These are phyloP conservation scores for Zychaea mexicana DNA, from an alignment of 371 early-diverging fungal species.

Conservation along the genomic window DNA sequence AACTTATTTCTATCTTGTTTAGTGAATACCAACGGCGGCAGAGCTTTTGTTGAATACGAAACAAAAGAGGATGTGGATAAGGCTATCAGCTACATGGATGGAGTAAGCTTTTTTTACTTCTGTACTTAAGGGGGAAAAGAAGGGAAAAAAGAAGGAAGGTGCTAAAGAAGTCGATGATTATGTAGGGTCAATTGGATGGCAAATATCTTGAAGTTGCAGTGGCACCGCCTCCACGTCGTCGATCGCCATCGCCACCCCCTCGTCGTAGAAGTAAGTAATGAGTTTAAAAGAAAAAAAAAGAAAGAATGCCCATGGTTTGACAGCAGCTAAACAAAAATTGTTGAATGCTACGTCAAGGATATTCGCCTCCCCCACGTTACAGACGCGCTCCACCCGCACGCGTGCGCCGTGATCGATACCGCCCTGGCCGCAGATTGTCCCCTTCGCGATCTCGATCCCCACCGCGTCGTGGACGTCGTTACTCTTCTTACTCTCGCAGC, in stretches of 20 bases:
- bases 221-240: constrained; percentile 37
- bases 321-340: not conserved
- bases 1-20: too few relatives aligned
- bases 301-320: not conserved
- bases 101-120: constrained; percentile 26
- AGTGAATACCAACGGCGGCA: constrained; percentile 58
- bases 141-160: not conserved
- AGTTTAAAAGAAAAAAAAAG: not conserved
- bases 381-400: constrained; percentile 19
- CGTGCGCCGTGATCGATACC: constrained; percentile 15
- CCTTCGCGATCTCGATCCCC: constrained; percentile 43
- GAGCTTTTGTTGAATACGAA: constrained; percentile 58
- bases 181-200: constrained; percentile 61
- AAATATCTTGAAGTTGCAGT: constrained; percentile 30
- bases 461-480: constrained; percentile 24
- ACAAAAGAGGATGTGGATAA: constrained; percentile 54
- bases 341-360: too few relatives aligned
- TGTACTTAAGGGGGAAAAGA: too few relatives aligned
- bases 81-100: constrained; percentile 60
- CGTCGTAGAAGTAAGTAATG: constrained; percentile 29
- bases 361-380: constrained; percentile 30
- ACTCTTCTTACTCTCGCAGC: constrained; percentile 28
- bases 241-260: constrained; percentile 28
- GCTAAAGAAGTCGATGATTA: not conserved
- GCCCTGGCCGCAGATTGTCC: constrained; percentile 15